A percentile compares a stretch with the other conserved stretches of the same genome.
Evolutionary conservation across 768 basidiomycete species (phyloP).

Genomic region (Lactarius hengduanensis): DNA sequence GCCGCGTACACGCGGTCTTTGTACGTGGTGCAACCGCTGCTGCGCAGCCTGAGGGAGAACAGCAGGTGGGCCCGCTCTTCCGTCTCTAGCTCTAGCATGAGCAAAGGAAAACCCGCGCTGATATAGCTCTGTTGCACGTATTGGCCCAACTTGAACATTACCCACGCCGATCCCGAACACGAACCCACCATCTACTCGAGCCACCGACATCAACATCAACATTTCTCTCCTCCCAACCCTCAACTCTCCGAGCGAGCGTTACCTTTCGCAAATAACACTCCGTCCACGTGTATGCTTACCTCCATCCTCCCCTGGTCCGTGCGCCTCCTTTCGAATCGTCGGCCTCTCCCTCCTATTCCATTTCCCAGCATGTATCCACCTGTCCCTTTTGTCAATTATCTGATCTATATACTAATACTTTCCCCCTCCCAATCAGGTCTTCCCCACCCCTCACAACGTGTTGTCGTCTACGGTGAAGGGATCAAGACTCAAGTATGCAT

Average conservation of each 20-base stretch:
- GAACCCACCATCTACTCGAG: no score
- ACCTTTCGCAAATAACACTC: constrained; percentile 19
- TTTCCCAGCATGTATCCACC: constrained; percentile 9
- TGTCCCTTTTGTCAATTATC: constrained; percentile 14
- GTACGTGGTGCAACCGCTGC: no score
- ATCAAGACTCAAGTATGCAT: constrained; percentile 65
- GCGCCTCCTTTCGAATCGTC: constrained; percentile 18
- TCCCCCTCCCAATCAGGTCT: constrained; percentile 18
- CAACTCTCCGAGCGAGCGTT: constrained; percentile 29
- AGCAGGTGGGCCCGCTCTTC: no score
- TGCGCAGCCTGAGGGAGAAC: no score
- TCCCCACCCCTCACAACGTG: constrained; percentile 45
- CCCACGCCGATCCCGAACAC: no score
- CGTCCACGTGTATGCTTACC: constrained; percentile 26
- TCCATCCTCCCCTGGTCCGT: constrained; percentile 24
- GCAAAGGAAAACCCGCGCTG: no score
- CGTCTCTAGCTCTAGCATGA: no score
- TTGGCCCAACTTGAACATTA: no score
- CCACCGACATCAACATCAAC: no score
- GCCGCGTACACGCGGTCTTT: no score
- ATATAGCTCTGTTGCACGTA: no score
- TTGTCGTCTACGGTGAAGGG: constrained; percentile 78
- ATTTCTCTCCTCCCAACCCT: constrained; percentile 27
- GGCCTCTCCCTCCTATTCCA: constrained; percentile 18
- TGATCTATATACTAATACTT: constrained; percentile 24